Base-by-base conservation (phyloP, 768 basidiomycete genomes). In the Austroboletus festivus region DNA sequence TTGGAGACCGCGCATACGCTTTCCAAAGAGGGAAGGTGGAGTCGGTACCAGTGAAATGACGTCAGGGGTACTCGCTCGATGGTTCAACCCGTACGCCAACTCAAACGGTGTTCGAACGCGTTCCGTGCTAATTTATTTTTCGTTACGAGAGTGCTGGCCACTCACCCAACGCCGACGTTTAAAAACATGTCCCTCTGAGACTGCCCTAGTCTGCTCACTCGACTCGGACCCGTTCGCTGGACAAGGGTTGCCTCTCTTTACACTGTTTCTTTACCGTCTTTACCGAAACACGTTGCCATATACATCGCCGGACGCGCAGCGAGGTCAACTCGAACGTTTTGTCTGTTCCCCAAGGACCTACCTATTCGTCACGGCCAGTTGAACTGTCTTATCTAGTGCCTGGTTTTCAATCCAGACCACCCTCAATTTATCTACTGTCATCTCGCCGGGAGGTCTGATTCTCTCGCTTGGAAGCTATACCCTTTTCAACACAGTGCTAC, bases 1-100 rank as follows among this genome's bases (percentile, higher is more conserved):
- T n/a, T n/a, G n/a, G n/a, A n/a, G n/a, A n/a, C n/a, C n/a, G n/a
- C n/a, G n/a, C n/a, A n/a, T n/a, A 34, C 5, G 12, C 10, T 34
- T 8, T n/a, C 54, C 50, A 22, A 37, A 48, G 1, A 23, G 40
- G 48, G 56, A 53, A 57, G 43, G 55, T 54, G 51, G 56, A 0
- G 48, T 40, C n/a, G 45, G 40, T 4, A 47, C 34, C 42, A 16
- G 44, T 6, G 2, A n/a, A 18, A 55, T 60, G 59, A 60, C 59
- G 59, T 60, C 59, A 60, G 49, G 59, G 58, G 55, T 60, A 2
- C 35, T 46, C 18, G 24, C 31, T 20, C 8, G n/a, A 11, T 34
- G 38, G 40, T 30, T 16, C n/a, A 24, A 12, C 12, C 3, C n/a
- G 18, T 23, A 5, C 26, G 26, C 5, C 26, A 28, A 28, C 26